Evolutionary conservation across 2,329 filamentous ascomycete genomes (phyloP).

Genomic region (Hawksworthiomyces lignivorus): DNA sequence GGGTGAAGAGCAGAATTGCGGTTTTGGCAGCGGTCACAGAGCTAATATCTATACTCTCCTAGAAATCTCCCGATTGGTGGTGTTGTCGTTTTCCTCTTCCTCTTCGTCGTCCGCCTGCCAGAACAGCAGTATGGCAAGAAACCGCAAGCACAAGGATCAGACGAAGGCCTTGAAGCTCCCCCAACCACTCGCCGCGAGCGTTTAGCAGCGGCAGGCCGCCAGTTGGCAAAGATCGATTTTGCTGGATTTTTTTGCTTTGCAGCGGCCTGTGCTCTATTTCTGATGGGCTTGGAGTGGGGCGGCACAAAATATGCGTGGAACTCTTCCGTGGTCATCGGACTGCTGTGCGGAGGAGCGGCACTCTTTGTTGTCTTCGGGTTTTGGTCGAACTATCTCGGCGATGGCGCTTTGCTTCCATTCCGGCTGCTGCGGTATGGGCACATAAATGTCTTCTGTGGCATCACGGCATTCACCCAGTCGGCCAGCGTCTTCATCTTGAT

Average conservation of each 20-base stretch:
- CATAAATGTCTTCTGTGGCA: conserved; percentile 17
- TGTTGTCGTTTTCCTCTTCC: conserved; percentile 24
- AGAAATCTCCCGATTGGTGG: conserved; percentile 38
- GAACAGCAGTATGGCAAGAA: conserved; percentile 22
- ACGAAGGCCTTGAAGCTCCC: too few relatives aligned
- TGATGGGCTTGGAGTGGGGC: conserved; percentile 38
- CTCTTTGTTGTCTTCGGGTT: conserved; percentile 22
- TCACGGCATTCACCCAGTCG: conserved; percentile 9
- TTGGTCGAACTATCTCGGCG: conserved; percentile 31
- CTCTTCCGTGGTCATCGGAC: conserved; percentile 30
- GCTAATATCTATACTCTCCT: too few relatives aligned
- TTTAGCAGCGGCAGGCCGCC: neutral
- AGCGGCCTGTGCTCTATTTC: conserved; percentile 30
- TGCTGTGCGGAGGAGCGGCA: conserved; percentile 28
- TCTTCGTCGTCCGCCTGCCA: conserved; percentile 21
- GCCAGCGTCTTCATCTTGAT: conserved; percentile 22
- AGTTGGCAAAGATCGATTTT: conserved; percentile 28
- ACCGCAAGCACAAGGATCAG: too few relatives aligned
- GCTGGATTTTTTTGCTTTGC: conserved; percentile 35
- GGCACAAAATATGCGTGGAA: conserved; percentile 31
- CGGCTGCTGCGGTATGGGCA: conserved; percentile 29
- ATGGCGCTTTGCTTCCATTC: conserved; percentile 19
- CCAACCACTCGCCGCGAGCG: conserved; percentile 12
- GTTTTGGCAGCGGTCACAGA: too few relatives aligned
- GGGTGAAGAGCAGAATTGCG: too few relatives aligned